Conservation (phyloP, 352 stramenopile genomes). For the Globisporangium camurandrum region DNA sequence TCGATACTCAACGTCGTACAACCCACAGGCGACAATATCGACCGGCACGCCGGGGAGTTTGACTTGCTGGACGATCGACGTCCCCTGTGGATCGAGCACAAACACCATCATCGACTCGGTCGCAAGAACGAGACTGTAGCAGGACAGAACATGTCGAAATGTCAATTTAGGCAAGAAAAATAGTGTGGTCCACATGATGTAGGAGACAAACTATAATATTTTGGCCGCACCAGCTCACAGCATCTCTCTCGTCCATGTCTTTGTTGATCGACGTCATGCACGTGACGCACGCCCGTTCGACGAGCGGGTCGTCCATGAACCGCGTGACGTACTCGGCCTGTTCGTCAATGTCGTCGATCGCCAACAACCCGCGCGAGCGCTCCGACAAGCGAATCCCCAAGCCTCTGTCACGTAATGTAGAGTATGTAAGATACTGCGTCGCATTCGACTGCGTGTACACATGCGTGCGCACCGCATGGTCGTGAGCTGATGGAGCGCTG, state of each 20-base stretch:
- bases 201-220: too few species aligned
- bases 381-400: conserved; percentile 62
- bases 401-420: conserved; percentile 18
- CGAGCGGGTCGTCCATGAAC: conserved; percentile 70
- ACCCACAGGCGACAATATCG: conserved; percentile 60
- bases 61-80: conserved; percentile 56
- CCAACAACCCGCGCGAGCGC: conserved; percentile 57
- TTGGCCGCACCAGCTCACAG: conserved; percentile 60
- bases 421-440: too few species aligned
- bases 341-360: conserved; percentile 78
- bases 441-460: too few species aligned
- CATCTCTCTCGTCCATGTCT: conserved; percentile 79
- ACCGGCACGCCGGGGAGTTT: conserved; percentile 64
- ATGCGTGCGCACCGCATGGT: conserved; percentile 46
- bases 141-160: too few species aligned
- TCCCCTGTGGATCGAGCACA: conserved; percentile 68
- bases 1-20: conserved; percentile 82
- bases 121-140: conserved; percentile 50
- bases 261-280: conserved; percentile 88
- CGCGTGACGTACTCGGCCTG: conserved; percentile 75
- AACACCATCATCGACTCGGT: conserved; percentile 82
- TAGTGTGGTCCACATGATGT: too few species aligned
- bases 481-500: conserved; percentile 53
- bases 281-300: conserved; percentile 72
- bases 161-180: too few species aligned